phyloP scores from a whole-genome alignment of 768 basidiomycete genomes.

The Collybia mongolica region DNA sequence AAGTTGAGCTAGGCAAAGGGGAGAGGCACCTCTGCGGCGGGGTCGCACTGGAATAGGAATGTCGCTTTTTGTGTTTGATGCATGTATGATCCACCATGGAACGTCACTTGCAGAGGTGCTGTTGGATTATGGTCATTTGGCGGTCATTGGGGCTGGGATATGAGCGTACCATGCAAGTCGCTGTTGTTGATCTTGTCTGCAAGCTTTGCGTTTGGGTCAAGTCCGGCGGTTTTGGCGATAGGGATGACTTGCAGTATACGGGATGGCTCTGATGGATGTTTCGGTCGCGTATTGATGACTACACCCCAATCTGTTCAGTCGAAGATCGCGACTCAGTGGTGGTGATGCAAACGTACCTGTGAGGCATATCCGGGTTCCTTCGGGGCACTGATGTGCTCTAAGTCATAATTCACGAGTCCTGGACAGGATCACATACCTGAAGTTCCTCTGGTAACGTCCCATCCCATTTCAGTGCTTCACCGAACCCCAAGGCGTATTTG shows the following conservation, averaged over 20 bases:
- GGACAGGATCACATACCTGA: slow-evolving; percentile 17
- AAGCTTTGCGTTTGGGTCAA: slow-evolving; percentile 20
- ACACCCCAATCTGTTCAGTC: neutral
- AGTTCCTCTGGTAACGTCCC: slow-evolving; percentile 26
- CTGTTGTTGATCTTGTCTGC: slow-evolving; percentile 11
- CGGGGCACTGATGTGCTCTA: slow-evolving; percentile 24
- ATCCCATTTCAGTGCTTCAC: slow-evolving; percentile 19
- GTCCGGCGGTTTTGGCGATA: slow-evolving; percentile 16
- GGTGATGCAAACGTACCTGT: slow-evolving; percentile 14
- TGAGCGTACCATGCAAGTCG: slow-evolving; percentile 10
- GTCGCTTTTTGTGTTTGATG: slow-evolving; percentile 25
- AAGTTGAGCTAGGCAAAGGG: neutral
- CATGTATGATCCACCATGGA: slow-evolving; percentile 29
- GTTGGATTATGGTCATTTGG: neutral
- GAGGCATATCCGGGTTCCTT: slow-evolving; percentile 30
- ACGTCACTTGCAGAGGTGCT: slow-evolving; percentile 27
- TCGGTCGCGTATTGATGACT: slow-evolving; percentile 28
- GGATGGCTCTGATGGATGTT: slow-evolving; percentile 29
- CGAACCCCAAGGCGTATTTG: slow-evolving; percentile 25
- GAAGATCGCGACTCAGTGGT: neutral
- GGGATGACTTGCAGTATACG: slow-evolving; percentile 34
- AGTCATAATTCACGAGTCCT: neutral
- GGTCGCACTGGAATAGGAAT: slow-evolving; percentile 28
- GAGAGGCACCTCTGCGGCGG: slow-evolving; percentile 10
- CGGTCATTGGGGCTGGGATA: too few relatives aligned